Evolutionary conservation across 257 asterid genomes (phyloP), one percentile per base, ranked within the genome.

Genomic region (Ehretia macrophylla): DNA sequence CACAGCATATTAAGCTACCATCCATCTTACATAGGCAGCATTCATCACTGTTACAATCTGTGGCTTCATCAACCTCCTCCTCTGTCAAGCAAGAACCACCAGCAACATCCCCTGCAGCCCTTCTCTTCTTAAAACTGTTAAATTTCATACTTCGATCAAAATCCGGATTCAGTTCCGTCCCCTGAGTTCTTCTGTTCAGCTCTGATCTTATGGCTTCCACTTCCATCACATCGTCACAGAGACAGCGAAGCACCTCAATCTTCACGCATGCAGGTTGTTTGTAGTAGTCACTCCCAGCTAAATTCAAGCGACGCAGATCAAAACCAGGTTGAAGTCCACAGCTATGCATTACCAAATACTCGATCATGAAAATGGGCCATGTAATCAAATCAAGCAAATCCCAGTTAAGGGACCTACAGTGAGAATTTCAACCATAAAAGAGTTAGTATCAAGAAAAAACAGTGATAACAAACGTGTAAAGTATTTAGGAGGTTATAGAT

Each of bases 21-120:
- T 93, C 99, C 96, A 85, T 86, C 79, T 83, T 90, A 79, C 99
- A 93, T 20, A 93, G 95, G 80, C 81, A 70, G 74, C 99, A 93
- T 74, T 93, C 99, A 73, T 93, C 99, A 67, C 81, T 81, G 67
- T 93, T 93, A 83, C 83, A 60, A 62, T 93, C 99, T 22, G 79
- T 73, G 46, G 72, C 39, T 56, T 79, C 92, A 58, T 74, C 81
- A 21, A 63, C 75, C 68, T 74, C 85, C 56, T 77, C 95, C 80
- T 79, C 83, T 0, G 91, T 72, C 67, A 83, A 59, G 78, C 91
- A 78, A 48, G 88, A 82, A 73, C 78, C 65, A 39, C 79, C 80
- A 57, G 78, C 78, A 44, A 75, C 85, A 75, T 79, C 86, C 57
- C 71, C 45, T 22, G 63, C 58, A 53, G 76, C 59, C 84, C 75